A percentile compares a stretch with the other conserved stretches of the same genome.
These are phyloP conservation scores for Amanita muscaria DNA, from an alignment of 768 basidiomycete genomes.

Conservation along the genomic window DNA sequence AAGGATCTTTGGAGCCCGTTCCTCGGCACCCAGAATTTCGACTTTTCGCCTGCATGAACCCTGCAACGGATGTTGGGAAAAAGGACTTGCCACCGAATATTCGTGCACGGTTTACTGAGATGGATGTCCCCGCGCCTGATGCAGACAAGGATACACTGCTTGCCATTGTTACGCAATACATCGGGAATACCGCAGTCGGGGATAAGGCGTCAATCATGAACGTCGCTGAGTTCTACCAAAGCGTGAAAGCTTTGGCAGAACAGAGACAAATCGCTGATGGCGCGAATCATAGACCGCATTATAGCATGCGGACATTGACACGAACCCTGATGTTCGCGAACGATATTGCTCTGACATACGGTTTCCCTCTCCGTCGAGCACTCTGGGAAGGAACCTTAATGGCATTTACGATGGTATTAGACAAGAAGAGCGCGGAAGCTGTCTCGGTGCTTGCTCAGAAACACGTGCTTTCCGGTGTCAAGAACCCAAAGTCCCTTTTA, in stretches of 20 bases:
- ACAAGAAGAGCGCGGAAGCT: conserved; percentile 54
- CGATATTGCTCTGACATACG: conserved; percentile 67
- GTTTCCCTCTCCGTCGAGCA: conserved; percentile 58
- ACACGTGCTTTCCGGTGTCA: conserved; percentile 69
- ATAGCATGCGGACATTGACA: conserved; percentile 92
- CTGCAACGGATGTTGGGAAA: conserved; percentile 97
- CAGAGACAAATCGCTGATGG: conserved; percentile 83
- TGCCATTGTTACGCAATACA: conserved; percentile 82
- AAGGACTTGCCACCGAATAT: conserved; percentile 92
- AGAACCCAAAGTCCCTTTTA: conserved; percentile 71
- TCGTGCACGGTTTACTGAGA: conserved; percentile 87
- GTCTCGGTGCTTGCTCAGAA: conserved; percentile 66
- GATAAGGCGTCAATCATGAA: conserved; percentile 87
- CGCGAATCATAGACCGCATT: conserved; percentile 87
- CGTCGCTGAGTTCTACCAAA: conserved; percentile 82
- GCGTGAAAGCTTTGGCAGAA: conserved; percentile 69
- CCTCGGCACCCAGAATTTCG: conserved; percentile 93
- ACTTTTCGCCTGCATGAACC: conserved; percentile 98
- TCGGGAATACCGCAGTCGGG: conserved; percentile 72
- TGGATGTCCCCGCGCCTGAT: conserved; percentile 93
- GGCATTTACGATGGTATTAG: conserved; percentile 96
- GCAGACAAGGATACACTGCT: conserved; percentile 84
- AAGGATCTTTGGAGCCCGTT: conserved; percentile 83
- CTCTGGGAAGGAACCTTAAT: conserved; percentile 96
- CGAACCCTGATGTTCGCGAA: conserved; percentile 87